Evolutionary conservation across 106 monocot species (phyloP).

Genomic region (Chionographis japonica): DNA sequence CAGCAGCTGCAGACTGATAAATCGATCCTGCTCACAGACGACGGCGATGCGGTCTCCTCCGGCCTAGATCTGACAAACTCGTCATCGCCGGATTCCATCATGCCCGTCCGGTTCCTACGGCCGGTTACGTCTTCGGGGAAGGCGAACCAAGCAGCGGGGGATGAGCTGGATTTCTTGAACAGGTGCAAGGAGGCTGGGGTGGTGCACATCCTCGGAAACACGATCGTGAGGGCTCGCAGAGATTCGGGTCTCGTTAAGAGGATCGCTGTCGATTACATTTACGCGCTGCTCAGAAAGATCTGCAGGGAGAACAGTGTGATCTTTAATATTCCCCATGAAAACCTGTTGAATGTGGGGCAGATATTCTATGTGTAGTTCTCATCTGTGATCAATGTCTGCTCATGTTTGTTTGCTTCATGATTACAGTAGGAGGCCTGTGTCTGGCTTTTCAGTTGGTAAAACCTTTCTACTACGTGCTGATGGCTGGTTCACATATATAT

Average conservation of each 20-base stretch:
- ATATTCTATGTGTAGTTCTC: slow-evolving; percentile 46
- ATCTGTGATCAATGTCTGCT: too few species aligned
- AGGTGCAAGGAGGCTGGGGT: slow-evolving; percentile 51
- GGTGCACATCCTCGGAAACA: slow-evolving; percentile 63
- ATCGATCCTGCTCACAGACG: neutral
- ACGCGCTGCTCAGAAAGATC: slow-evolving; percentile 48
- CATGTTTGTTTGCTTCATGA: too few species aligned
- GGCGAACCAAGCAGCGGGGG: slow-evolving; percentile 19
- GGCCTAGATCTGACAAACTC: slow-evolving; percentile 6
- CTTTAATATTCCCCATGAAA: slow-evolving; percentile 62
- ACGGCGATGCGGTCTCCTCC: neutral
- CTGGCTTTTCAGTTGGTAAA: too few species aligned
- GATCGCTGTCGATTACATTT: slow-evolving; percentile 51
- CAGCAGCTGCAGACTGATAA: slow-evolving; percentile 9
- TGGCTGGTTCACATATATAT: too few species aligned
- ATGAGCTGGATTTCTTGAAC: slow-evolving; percentile 54
- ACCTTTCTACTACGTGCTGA: too few species aligned
- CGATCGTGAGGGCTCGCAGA: slow-evolving; percentile 40
- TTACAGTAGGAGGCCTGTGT: too few species aligned
- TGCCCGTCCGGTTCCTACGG: slow-evolving; percentile 5
- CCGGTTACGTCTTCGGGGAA: neutral
- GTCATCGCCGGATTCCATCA: slow-evolving; percentile 24
- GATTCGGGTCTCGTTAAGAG: slow-evolving; percentile 35
- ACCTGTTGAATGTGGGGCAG: slow-evolving; percentile 55
- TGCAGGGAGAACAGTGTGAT: slow-evolving; percentile 63